A percentile compares a stretch with the other conserved stretches of the same genome.
Conservation (phyloP, 176 grass and related monocot species). For the Alopecurus myosuroides region DNA sequence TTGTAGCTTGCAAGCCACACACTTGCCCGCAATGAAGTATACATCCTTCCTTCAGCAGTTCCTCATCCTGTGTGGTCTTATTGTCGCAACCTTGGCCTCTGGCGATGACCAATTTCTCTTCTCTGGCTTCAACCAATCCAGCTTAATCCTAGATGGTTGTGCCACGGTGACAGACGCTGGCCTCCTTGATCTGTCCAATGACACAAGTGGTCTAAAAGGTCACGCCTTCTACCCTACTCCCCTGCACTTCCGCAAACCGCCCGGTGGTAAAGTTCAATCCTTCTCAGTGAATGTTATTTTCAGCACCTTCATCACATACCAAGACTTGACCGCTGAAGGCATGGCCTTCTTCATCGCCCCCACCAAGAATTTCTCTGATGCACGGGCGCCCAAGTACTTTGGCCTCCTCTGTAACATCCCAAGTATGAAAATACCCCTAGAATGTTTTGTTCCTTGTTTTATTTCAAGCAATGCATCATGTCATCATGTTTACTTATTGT, state of each 20-base stretch:
- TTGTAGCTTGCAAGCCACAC: too few species aligned
- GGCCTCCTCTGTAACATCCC: too few species aligned
- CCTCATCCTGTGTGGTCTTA: neutral
- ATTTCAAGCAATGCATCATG: too few species aligned
- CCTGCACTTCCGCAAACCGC: neutral
- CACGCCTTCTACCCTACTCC: slow-evolving; percentile 30
- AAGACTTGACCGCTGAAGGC: neutral
- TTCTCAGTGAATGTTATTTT: too few species aligned
- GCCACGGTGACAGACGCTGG: neutral
- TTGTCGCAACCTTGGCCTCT: neutral
- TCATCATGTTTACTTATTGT: too few species aligned
- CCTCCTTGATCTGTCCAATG: neutral
- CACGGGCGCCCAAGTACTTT: neutral
- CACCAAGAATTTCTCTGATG: neutral
- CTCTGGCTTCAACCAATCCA: slow-evolving; percentile 23
- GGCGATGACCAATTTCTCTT: slow-evolving; percentile 20
- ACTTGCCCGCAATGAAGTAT: too few species aligned
- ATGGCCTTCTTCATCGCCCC: neutral
- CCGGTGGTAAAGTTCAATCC: too few species aligned
- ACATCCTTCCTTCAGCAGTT: neutral
- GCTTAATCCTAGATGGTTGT: slow-evolving; percentile 4
- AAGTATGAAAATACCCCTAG: too few species aligned
- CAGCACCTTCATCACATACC: too few species aligned
- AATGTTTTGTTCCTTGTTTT: too few species aligned
- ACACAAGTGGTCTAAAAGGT: neutral